Conservation (phyloP, 768 basidiomycete genomes). For the Cyclocybe cylindracea region DNA sequence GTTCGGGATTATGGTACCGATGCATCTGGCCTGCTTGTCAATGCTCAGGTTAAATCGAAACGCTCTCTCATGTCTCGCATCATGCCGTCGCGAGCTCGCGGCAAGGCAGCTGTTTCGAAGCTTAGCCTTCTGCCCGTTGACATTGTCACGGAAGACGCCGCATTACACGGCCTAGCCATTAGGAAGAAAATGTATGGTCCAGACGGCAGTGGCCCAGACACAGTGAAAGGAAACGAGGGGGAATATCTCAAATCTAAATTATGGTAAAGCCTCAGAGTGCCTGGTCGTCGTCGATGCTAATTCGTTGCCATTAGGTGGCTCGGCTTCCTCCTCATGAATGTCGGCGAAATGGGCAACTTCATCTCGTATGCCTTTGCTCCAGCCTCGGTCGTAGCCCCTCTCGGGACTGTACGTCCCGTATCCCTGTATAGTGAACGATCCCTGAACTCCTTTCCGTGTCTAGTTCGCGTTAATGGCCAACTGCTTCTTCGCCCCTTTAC, state of each 20-base stretch:
- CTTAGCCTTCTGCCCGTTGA: constrained; percentile 38
- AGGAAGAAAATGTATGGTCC: constrained; percentile 18
- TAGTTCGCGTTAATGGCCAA: constrained; percentile 94
- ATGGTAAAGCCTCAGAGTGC: constrained; percentile 51
- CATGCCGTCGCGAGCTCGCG: constrained; percentile 32
- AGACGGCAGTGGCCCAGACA: constrained; percentile 17
- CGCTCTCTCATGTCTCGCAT: constrained; percentile 35
- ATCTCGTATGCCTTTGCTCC: constrained; percentile 89
- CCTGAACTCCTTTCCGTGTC: not conserved
- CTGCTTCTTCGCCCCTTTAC: constrained; percentile 87
- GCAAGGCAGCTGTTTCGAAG: constrained; percentile 13
- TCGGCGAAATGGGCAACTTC: constrained; percentile 92
- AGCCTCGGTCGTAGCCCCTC: constrained; percentile 90
- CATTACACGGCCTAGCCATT: constrained; percentile 22
- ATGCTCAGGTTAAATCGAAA: constrained; percentile 4
- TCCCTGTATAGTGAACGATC: constrained; percentile 2
- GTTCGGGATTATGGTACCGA: constrained; percentile 24
- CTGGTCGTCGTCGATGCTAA: constrained; percentile 2
- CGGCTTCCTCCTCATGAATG: constrained; percentile 85
- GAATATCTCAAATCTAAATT: constrained; percentile 83
- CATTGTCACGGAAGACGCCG: constrained; percentile 39
- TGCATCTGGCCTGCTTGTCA: constrained; percentile 2
- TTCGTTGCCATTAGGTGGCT: constrained; percentile 64
- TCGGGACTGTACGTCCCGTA: constrained; percentile 77
- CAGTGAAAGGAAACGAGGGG: constrained; percentile 54